Percentiles rank a stretch among this genome's conserved stretches.
phyloP scores from a whole-genome alignment of 495 filamentous ascomycete species.

The Hypoxylon lienhwacheense region DNA sequence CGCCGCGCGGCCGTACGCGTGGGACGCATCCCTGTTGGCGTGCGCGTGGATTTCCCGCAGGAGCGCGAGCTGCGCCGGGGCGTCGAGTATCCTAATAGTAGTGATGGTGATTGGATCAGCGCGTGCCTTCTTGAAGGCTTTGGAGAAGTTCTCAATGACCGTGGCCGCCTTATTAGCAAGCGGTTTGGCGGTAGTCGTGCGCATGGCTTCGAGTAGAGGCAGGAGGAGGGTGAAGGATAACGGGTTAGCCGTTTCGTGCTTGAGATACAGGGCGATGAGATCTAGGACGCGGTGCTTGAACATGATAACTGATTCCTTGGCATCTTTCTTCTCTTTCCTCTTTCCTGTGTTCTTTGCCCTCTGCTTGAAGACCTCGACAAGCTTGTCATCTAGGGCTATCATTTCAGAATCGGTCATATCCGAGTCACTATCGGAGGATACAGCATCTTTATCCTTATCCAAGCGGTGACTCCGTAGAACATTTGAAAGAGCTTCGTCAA shows the following conservation, averaged over 20 bases:
- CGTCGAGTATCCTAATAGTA: conserved; percentile 40
- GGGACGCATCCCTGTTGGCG: conserved; percentile 60
- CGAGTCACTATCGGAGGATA: conserved; percentile 59
- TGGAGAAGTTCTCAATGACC: conserved; percentile 71
- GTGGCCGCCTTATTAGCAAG: conserved; percentile 71
- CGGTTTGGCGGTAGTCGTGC: conserved; percentile 65
- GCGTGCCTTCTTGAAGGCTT: conserved; percentile 62
- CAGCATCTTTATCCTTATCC: conserved; percentile 56
- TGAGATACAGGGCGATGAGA: conserved; percentile 81
- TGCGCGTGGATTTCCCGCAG: conserved; percentile 72
- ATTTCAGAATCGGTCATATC: conserved; percentile 97
- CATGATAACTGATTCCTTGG: conserved; percentile 85
- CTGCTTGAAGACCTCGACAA: conserved; percentile 81
- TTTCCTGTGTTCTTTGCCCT: conserved; percentile 58
- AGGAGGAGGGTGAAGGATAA: conserved; percentile 69
- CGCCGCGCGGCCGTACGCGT: conserved; percentile 52
- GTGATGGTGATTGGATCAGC: conserved; percentile 16
- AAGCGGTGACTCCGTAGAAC: conserved; percentile 67
- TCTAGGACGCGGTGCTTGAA: conserved; percentile 95
- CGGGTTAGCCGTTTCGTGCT: conserved; percentile 68
- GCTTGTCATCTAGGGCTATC: conserved; percentile 80
- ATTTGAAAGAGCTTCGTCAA: conserved; percentile 77
- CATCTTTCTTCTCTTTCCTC: conserved; percentile 80
- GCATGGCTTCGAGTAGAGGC: conserved; percentile 53
- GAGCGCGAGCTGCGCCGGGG: conserved; percentile 53